Evolutionary conservation across 2,329 filamentous ascomycete genomes (phyloP).

Genomic region (Penicillium sp.): DNA sequence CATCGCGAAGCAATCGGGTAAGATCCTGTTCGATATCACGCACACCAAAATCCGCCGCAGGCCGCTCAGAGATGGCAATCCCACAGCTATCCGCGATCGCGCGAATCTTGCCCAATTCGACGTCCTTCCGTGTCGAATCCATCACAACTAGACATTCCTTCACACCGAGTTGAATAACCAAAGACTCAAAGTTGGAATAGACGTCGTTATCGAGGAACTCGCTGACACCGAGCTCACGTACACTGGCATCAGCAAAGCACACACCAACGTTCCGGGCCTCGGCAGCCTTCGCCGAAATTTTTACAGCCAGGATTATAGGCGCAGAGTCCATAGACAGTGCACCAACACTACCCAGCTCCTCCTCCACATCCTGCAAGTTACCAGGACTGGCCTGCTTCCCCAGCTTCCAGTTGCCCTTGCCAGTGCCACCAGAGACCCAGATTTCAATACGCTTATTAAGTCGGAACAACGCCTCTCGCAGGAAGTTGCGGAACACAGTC

Average conservation of each 20-base stretch:
- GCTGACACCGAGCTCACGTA: conserved; percentile 90
- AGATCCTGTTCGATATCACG: conserved; percentile 97
- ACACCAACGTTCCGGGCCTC: conserved; percentile 88
- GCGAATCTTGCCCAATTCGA: conserved; percentile 80
- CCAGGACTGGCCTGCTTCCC: conserved; percentile 90
- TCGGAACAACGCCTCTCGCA: conserved; percentile 89
- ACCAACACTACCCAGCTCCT: conserved; percentile 70
- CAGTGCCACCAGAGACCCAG: conserved; percentile 70
- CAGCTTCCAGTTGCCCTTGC: conserved; percentile 84
- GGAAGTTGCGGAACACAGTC: conserved; percentile 92
- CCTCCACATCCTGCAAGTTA: conserved; percentile 94
- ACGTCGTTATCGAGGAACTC: conserved; percentile 99
- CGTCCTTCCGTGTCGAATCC: conserved; percentile 78
- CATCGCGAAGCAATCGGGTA: conserved; percentile 80
- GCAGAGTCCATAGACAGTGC: conserved; percentile 72
- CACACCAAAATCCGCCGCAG: conserved; percentile 72
- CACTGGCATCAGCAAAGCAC: conserved; percentile 95
- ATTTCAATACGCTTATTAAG: conserved; percentile 90
- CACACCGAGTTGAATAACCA: conserved; percentile 93
- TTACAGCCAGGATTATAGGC: conserved; percentile 92
- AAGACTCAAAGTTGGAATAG: conserved; percentile 95
- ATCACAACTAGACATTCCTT: conserved; percentile 87
- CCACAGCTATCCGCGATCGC: conserved; percentile 91
- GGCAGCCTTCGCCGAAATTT: conserved; percentile 80
- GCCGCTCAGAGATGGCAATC: conserved; percentile 80